These are phyloP conservation scores for Jackrogersella multiformis DNA, from an alignment of 495 filamentous ascomycete species.

Conservation along the genomic window DNA sequence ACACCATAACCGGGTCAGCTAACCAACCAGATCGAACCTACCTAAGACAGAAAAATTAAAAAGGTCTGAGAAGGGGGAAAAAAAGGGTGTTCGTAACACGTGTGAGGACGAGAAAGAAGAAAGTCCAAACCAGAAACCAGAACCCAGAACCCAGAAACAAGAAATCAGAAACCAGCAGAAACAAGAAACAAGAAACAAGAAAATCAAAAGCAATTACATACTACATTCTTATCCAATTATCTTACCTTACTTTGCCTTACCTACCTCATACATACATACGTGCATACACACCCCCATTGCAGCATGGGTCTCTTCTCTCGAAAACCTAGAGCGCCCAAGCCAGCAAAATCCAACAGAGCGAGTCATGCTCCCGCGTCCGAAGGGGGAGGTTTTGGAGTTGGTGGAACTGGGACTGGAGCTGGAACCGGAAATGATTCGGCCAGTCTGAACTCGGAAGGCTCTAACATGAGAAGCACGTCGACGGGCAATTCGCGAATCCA, in stretches of 20 bases:
- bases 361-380: neutral
- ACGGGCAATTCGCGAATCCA: constrained; percentile 38
- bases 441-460: constrained; percentile 49
- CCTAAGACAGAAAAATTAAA: constrained; percentile 44
- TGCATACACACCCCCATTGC: neutral
- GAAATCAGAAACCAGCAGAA: constrained; percentile 6
- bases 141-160: constrained; percentile 20
- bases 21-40: constrained; percentile 42
- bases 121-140: constrained; percentile 13
- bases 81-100: constrained; percentile 12
- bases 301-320: constrained; percentile 64
- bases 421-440: constrained; percentile 45
- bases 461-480: constrained; percentile 42
- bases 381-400: neutral
- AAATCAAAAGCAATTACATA: constrained; percentile 31
- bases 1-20: constrained; percentile 37
- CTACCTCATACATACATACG: constrained; percentile 8
- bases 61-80: constrained; percentile 20
- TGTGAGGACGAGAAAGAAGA: constrained; percentile 15
- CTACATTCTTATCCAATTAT: too few species aligned
- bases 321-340: constrained; percentile 58
- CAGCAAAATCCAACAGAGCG: constrained; percentile 46
- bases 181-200: constrained; percentile 21
- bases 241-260: too few species aligned
- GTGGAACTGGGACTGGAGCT: neutral